A percentile compares a stretch with the other conserved stretches of the same genome.
Conservation (phyloP, 73 alveolate genomes). For the Symbiodinium natans region DNA sequence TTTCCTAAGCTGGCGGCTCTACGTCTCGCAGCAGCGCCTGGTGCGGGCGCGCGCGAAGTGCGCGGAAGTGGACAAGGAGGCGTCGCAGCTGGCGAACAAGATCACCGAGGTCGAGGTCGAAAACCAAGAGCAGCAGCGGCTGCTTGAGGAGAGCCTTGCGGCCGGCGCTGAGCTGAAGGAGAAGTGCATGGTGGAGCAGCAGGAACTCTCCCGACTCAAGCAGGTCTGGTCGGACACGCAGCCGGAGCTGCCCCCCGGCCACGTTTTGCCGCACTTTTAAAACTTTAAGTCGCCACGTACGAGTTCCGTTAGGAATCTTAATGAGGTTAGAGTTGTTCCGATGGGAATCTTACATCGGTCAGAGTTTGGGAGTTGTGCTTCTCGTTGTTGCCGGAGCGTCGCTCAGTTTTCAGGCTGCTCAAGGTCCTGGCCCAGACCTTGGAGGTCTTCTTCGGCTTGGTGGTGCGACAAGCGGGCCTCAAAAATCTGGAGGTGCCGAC, state of each 20-base stretch:
- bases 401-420: conserved; percentile 50
- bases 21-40: conserved; percentile 51
- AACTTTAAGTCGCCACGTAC: too few relatives aligned
- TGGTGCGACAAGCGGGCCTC: conserved; percentile 68
- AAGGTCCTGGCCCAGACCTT: conserved; percentile 57
- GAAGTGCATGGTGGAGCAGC: conserved; percentile 83
- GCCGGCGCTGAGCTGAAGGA: conserved; percentile 83
- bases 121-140: conserved; percentile 62
- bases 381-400: too few relatives aligned
- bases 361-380: not conserved
- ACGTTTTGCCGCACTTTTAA: not conserved
- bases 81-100: conserved; percentile 69
- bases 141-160: conserved; percentile 63
- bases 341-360: not conserved
- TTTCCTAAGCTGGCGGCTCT: conserved; percentile 81
- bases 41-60: conserved; percentile 63
- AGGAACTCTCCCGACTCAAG: conserved; percentile 70
- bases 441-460: conserved; percentile 69
- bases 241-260: conserved; percentile 65
- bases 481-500: conserved; percentile 35
- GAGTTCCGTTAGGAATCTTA: too few relatives aligned
- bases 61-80: conserved; percentile 68
- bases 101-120: conserved; percentile 91
- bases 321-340: too few relatives aligned
- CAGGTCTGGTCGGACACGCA: conserved; percentile 87